Evolutionary conservation across 345 rosid species (phyloP), one percentile per base, ranked within the genome.

Genomic region (Dimocarpus longan): DNA sequence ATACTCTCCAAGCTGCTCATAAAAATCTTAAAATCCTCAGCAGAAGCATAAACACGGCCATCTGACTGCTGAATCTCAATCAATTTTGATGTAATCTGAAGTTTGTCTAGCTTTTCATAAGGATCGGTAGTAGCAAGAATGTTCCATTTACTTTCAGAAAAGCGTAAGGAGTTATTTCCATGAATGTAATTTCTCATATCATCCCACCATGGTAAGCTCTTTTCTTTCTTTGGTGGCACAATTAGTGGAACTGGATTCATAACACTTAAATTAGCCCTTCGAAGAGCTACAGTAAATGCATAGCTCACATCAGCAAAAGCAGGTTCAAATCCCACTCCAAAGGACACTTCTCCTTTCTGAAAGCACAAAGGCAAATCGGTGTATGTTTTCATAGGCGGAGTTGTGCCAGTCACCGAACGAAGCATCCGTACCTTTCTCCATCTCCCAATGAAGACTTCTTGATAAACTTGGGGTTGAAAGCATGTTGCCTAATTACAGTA

Each of bases 151-250:
- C 93, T 85, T 81, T 94, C 94, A 78, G 89, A 84, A 82, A 96
- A 94, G 79, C 83, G 83, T 68, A 96, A 82, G 68, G 90, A 77
- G 72, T 90, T 83, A 80, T 85, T 90, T 81, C 99, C 98, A 81
- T 96, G 99, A 73, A 94, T 85, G 84, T 94, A 96, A 82, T 96
- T 91, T 84, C 99, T 91, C 95, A 94, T 90, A 66, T 94, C 99
- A 91, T 96, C 99, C 99, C 99, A 96, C 99, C 99, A 96, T 0
- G 99, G 98, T 74, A 96, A 93, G 81, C 86, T 96, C 79, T 91
- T 89, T 85, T 96, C 99, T 66, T 91, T 96, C 85, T 96, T 96
- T 28, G 88, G 84, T 37, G 91, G 92, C 81, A 78, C 78, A 79
- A 84, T 79, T 59, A 78, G 87, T 12, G 83, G 87, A 80, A 83